Evolutionary conservation across 1,284 basidiomycete species (phyloP).

Genomic region (Ceratobasidium sp.): DNA sequence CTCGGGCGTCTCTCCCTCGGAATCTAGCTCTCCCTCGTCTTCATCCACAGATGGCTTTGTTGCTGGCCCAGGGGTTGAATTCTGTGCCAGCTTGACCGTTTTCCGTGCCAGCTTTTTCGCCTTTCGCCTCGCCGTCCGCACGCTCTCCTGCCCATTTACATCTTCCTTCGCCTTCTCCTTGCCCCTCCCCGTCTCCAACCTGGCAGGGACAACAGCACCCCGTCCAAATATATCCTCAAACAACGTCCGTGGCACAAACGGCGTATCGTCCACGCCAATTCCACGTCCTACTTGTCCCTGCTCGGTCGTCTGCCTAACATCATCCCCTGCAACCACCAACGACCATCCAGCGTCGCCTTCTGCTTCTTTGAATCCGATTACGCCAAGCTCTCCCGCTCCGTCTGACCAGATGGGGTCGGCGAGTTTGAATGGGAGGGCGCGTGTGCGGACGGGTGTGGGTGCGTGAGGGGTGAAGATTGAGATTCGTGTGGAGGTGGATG

Average conservation of each 20-base stretch:
- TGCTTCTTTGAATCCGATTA: constrained; percentile 69
- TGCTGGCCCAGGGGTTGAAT: not conserved
- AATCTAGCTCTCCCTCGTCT: constrained; percentile 34
- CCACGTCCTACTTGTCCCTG: constrained; percentile 57
- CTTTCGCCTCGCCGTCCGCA: constrained; percentile 53
- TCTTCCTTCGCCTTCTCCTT: constrained; percentile 50
- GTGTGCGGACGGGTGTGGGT: constrained; percentile 61
- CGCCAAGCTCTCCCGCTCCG: constrained; percentile 45
- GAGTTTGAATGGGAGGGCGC: constrained; percentile 72
- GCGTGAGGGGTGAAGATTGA: constrained; percentile 67
- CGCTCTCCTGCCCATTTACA: constrained; percentile 52
- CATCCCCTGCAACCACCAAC: constrained; percentile 75
- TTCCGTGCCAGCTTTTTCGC: constrained; percentile 53
- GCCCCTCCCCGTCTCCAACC: not conserved
- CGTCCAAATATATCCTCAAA: constrained; percentile 90
- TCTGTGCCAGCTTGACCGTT: constrained; percentile 34
- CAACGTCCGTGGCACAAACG: constrained; percentile 68
- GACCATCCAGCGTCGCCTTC: constrained; percentile 61
- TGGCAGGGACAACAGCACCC: constrained; percentile 65
- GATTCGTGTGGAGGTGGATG: constrained; percentile 61
- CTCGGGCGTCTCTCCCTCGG: constrained; percentile 39
- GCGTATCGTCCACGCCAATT: constrained; percentile 59
- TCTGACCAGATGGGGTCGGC: constrained; percentile 63
- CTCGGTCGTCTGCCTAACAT: constrained; percentile 53
- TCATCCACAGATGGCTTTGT: constrained; percentile 1